Base-by-base conservation (phyloP, 2,329 filamentous ascomycete species). In the Aspergillus tanneri region DNA sequence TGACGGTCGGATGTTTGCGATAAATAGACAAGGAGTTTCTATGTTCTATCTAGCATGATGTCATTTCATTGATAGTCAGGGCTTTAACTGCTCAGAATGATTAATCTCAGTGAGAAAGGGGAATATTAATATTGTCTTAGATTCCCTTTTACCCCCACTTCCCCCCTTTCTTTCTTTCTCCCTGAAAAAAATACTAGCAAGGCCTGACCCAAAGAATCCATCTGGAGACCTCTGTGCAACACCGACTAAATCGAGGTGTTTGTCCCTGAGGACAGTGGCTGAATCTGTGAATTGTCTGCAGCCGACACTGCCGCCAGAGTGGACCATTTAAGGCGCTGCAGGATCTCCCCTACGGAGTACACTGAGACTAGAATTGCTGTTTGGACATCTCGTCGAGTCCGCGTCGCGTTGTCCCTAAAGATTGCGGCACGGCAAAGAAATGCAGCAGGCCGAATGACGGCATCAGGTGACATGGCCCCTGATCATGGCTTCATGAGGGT, bases 11-110 rank as follows among this genome's bases (percentile, higher is more conserved):
- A 43, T 35, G 28, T 46, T 46, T 46, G 30, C 42, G 34, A 51
- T 49, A 53, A 42, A 47, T 41, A 36, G 40, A n/a, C n/a, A n/a
- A n/a, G n/a, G n/a, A n/a, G n/a, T 47, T 34, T 42, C 14, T 35
- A 19, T 16, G 22, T 50, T 41, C 32, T 40, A 24, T 44, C 36
- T 41, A 47, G 18, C 40, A 50, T 52, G 49, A 49, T 49, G 36
- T 50, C 49, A 52, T 52, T 52, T 6, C 38, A 22, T 16, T 44
- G 14, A 23, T n/a, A 9, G 8, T 19, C 14, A 34, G 16, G 19
- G 30, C 34, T 23, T 16, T 25, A 10, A 19, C 35, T 24, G 19
- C 19, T 6, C 14, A 34, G 14, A 16, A 10, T 18, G 30, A 34
- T 0, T 19, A 12, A 9, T 16, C 14, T 10, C 30, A 19, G 16